A percentile compares a stretch with the other conserved stretches of the same genome.
Evolutionary conservation across 1,284 basidiomycete genomes (phyloP).

Genomic region (Puccinia polysora): DNA sequence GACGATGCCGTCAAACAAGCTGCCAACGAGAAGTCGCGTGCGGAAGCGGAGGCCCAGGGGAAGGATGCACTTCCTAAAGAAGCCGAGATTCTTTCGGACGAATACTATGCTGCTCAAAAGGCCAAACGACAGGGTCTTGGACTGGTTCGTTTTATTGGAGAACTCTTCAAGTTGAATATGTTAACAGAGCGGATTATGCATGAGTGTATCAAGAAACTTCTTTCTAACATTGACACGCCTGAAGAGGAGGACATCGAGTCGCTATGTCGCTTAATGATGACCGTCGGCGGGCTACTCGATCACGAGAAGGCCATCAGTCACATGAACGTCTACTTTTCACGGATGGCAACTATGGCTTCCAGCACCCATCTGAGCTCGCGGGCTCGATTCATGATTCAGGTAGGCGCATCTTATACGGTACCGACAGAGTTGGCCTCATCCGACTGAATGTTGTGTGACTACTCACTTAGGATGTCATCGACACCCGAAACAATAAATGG

Average conservation of each 20-base stretch:
- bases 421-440: background rate
- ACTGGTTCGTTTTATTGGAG: constrained; percentile 94
- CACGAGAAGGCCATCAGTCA: constrained; percentile 67
- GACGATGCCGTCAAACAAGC: constrained; percentile 60
- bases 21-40: constrained; percentile 50
- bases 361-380: constrained; percentile 53
- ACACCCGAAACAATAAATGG: constrained; percentile 17
- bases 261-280: constrained; percentile 83
- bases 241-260: constrained; percentile 98
- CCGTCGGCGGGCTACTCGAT: constrained; percentile 78
- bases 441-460: background rate
- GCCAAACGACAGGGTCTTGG: constrained; percentile 94
- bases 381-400: constrained; percentile 45
- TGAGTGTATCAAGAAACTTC: constrained; percentile 87
- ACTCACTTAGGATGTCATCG: constrained; percentile 14
- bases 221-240: constrained; percentile 84
- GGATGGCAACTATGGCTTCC: constrained; percentile 76
- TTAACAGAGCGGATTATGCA: constrained; percentile 91
- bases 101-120: constrained; percentile 94
- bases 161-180: constrained; percentile 95
- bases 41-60: constrained; percentile 56
- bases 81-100: constrained; percentile 69
- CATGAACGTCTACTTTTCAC: constrained; percentile 86
- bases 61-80: constrained; percentile 52
- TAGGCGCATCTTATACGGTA: constrained; percentile 45